Evolutionary conservation across 208 protist species (phyloP).

Genomic region (Leishmania guyanensis): DNA sequence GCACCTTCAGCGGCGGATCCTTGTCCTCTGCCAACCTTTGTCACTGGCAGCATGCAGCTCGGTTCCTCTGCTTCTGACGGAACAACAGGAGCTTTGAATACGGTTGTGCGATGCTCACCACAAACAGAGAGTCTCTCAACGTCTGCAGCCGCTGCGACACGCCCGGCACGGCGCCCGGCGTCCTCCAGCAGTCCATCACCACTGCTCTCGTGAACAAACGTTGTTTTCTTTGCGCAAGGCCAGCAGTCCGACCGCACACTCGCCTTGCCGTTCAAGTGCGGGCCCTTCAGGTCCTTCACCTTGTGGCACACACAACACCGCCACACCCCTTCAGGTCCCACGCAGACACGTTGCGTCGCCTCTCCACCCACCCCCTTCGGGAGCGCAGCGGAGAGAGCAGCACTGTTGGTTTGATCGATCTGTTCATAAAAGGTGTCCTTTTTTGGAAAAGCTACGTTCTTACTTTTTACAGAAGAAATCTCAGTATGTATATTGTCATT

Average conservation of each 20-base stretch:
- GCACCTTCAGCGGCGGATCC: neutral
- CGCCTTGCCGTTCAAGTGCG: constrained; percentile 4
- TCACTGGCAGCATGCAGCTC: neutral
- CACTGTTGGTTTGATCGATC: no score
- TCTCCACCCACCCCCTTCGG: no score
- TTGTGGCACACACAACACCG: neutral
- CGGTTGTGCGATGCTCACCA: neutral
- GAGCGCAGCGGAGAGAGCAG: no score
- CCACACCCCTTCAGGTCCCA: neutral
- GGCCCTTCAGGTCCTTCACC: constrained; percentile 1
- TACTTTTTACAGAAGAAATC: no score
- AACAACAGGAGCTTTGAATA: neutral
- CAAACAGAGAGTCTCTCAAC: no score
- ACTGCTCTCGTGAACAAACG: neutral
- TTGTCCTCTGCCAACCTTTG: neutral
- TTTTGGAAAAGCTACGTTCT: no score
- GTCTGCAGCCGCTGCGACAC: no score
- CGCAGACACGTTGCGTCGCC: neutral
- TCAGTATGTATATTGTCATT: no score
- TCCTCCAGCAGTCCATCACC: neutral
- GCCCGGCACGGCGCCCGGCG: no score
- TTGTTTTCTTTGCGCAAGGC: neutral
- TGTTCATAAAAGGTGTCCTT: no score
- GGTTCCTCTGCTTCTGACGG: neutral
- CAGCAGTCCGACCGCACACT: constrained; percentile 1